Conservation (phyloP, 441 rosid species). For the Pelargonium myrrhifolium region DNA sequence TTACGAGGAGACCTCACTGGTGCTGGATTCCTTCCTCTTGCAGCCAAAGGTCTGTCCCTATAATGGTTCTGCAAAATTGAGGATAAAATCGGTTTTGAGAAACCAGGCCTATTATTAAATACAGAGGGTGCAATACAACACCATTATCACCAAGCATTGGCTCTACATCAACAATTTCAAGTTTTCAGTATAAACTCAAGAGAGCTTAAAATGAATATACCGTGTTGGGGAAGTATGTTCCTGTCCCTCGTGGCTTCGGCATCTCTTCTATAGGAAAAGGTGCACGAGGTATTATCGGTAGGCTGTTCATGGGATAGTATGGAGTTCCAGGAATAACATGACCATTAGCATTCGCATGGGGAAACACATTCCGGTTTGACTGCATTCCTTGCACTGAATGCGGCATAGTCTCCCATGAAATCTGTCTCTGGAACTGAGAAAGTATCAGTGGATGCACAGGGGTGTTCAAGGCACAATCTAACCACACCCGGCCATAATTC, state of each 20-base stretch:
- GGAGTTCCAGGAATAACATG: slow-evolving; percentile 30
- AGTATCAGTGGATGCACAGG: slow-evolving; percentile 23
- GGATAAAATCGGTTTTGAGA: not conserved
- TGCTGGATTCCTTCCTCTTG: slow-evolving; percentile 47
- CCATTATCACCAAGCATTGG: slow-evolving; percentile 1
- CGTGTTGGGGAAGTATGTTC: slow-evolving; percentile 76
- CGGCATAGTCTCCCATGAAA: slow-evolving; percentile 1
- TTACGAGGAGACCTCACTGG: slow-evolving; percentile 48
- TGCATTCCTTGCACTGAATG: slow-evolving; percentile 27
- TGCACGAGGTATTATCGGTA: slow-evolving; percentile 34
- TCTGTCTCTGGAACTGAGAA: slow-evolving; percentile 44
- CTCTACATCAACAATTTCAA: not conserved
- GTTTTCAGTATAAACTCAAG: not conserved
- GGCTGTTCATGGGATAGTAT: slow-evolving; percentile 36
- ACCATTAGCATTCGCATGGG: slow-evolving; percentile 42
- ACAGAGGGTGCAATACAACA: slow-evolving; percentile 6
- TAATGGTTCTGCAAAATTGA: slow-evolving; percentile 64
- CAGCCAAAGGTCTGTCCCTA: slow-evolving; percentile 39
- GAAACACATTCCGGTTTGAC: slow-evolving; percentile 22
- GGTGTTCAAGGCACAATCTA: slow-evolving; percentile 28
- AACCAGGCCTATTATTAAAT: not conserved
- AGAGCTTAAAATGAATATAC: slow-evolving; percentile 34
- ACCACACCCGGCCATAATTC: slow-evolving; percentile 36
- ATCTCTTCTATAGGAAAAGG: slow-evolving; percentile 51
- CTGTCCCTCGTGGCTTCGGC: slow-evolving; percentile 72